Evolutionary conservation across 352 stramenopile species (phyloP), one percentile per base, ranked within the genome.

Genomic region (Globisporangium paroecandrum): DNA sequence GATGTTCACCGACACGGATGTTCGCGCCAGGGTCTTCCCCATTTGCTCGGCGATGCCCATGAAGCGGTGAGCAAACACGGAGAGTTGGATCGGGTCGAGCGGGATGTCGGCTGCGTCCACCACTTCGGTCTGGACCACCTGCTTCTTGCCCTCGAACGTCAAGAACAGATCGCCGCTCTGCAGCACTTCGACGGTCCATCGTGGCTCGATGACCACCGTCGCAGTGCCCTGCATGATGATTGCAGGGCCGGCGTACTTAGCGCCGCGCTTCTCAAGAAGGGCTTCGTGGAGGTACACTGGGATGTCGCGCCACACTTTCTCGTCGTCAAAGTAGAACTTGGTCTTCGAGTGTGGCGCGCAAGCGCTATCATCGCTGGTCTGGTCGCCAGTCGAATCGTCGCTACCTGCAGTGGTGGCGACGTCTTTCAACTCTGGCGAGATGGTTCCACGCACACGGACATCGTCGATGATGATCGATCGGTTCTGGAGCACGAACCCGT

Each of bases 1-100:
- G 76, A 99, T 99, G 73, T 99, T 99, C 58, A 99, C 98, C 29
- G 94, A 99, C 63, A 98, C 94, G 0, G 90, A 98, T 3, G 96
- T 99, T 18, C 96, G 84, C 63, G 98, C 95, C 32, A 99, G 77
- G 12, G 97, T 99, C 60, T 96, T 87, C 15, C 98, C 98, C 97
- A 99, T 99, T 82, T 99, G 97, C 81, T 99, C 98, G 7, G 98
- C 98, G 76, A 99, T 99, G 20, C 97, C 95, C 98, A 99, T 99
- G 81, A 99, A 99, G 38, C 97, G 89, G 75, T 99, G 96, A 15
- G 95, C 94, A 73, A 99, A 99, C 7, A 98, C 89, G 0, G 94
- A 98, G 10, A 99, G 85, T 72, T 99, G 93, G 66, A 99, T 98
- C 15, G 97, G 93, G 73, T 99, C 98, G 29, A 95, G 77, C 2